Evolutionary conservation across 495 filamentous ascomycete species (phyloP), one percentile per base, ranked within the genome.

Genomic region (Penicillium argentinense): DNA sequence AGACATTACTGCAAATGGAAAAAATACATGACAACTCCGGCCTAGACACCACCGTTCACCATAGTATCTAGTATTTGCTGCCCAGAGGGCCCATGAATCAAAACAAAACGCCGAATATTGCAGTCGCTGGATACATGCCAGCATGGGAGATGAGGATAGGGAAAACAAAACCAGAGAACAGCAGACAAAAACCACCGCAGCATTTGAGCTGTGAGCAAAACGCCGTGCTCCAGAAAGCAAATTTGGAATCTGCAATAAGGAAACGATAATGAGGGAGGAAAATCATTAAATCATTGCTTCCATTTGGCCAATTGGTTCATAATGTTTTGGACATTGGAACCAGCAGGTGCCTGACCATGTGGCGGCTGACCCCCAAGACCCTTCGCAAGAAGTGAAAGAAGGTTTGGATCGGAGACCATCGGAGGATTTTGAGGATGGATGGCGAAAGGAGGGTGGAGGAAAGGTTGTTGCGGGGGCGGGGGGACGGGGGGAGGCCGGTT

Each of bases 241-340:
- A 21, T 24, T 49, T 29, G 41, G 25, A 55, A 54, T 42, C 36
- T n/a, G n/a, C n/a, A n/a, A n/a, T n/a, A 34, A 30, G 39, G 18
- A 33, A 45, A 40, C 33, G 21, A 36, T 18, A 12, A n/a, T n/a
- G 33, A 42, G 47, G 36, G 45, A 60, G 28, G 51, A 55, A 39
- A 62, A 39, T 66, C 62, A 49, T 69, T 45, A 55, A 62, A 47
- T 78, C 69, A 80, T 66, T 79, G 76, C 57, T 75, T 79, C 69
- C 79, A 84, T 59, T 76, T 81, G 9, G 77, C 68, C 53, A 85
- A 60, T 50, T 84, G 80, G 41, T 77, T 75, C 74, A 84, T 77
- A 36, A 85, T 70, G 51, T 81, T 78, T 54, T 82, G 77, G 47
- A 85, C 74, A 57, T 82, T 73, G 25, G 67, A 59, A 32, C 60